These are phyloP conservation scores for Rachicladosporium sp. DNA, from an alignment of 2,329 filamentous ascomycete genomes.

Conservation along the genomic window DNA sequence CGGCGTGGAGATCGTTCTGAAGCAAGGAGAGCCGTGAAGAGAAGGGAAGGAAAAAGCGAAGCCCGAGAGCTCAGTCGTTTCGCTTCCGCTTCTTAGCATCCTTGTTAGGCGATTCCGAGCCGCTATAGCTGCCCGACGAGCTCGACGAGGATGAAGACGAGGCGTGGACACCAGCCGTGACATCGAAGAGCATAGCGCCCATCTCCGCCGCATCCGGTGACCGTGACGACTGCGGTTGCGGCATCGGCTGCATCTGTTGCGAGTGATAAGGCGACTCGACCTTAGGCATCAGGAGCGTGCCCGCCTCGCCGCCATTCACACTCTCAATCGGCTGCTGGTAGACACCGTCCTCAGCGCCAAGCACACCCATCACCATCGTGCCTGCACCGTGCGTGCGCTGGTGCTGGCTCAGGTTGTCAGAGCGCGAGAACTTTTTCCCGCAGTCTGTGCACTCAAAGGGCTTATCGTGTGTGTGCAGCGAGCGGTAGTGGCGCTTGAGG, in stretches of 20 bases:
- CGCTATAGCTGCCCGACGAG: constrained; percentile 24
- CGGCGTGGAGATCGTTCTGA: too few species aligned
- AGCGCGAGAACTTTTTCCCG: constrained; percentile 97
- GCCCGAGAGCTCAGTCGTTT: constrained; percentile 21
- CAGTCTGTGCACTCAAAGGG: constrained; percentile 96
- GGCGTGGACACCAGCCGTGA: constrained; percentile 56
- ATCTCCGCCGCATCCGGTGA: constrained; percentile 49
- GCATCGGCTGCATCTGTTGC: constrained; percentile 11
- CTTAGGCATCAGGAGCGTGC: constrained; percentile 23
- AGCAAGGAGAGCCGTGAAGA: too few species aligned
- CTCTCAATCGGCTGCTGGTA: constrained; percentile 22
- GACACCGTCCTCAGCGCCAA: constrained; percentile 27
- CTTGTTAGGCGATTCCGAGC: constrained; percentile 20
- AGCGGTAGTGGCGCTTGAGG: constrained; percentile 95
- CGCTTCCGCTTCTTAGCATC: constrained; percentile 33
- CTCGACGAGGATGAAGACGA: constrained; percentile 41
- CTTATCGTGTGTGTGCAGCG: constrained; percentile 96
- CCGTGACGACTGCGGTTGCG: constrained; percentile 14
- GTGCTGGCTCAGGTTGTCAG: constrained; percentile 94
- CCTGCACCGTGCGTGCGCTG: constrained; percentile 84
- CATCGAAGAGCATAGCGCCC: constrained; percentile 71
- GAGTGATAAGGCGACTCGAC: constrained; percentile 16
- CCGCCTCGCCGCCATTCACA: constrained; percentile 24
- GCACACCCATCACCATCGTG: constrained; percentile 79
- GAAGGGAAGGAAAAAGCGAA: too few species aligned